A percentile compares a stretch with the other conserved stretches of the same genome.
Conservation (phyloP, 1,139 yeast species). For the Geotrichum phurueaensis region DNA sequence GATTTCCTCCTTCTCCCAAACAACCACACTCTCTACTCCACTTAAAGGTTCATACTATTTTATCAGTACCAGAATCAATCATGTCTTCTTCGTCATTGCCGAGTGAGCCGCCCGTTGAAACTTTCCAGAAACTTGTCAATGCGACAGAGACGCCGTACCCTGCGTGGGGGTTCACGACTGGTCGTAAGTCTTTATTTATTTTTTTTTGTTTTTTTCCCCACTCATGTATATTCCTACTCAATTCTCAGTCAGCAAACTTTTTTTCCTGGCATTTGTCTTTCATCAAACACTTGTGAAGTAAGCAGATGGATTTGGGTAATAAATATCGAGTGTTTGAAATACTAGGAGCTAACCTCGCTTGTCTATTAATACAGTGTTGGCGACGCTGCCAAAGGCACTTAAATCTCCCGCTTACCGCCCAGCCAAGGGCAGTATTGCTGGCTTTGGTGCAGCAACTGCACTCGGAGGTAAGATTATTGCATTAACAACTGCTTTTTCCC, state of each 20-base stretch:
- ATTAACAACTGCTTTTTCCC: background rate
- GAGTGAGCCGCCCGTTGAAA: background rate
- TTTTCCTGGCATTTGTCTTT: background rate
- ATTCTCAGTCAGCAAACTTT: background rate
- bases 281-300: too few species aligned
- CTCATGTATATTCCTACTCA: background rate
- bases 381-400: slow-evolving; percentile 27
- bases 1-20: too few species aligned
- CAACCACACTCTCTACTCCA: too few species aligned
- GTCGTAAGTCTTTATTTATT: slow-evolving; percentile 8
- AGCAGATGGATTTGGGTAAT: too few species aligned
- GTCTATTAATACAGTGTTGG: slow-evolving; percentile 24
- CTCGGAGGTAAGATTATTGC: slow-evolving; percentile 51
- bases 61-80: background rate
- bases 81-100: background rate
- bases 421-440: slow-evolving; percentile 40
- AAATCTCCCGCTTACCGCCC: slow-evolving; percentile 40
- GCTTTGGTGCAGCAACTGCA: slow-evolving; percentile 67
- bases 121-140: background rate
- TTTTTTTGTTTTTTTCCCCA: background rate
- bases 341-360: too few species aligned
- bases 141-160: slow-evolving; percentile 15
- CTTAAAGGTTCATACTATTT: background rate
- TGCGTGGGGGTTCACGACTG: slow-evolving; percentile 14
- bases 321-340: too few species aligned